Evolutionary conservation across 176 grass and related monocot genomes (phyloP).

Genomic region (Musa acuminata): DNA sequence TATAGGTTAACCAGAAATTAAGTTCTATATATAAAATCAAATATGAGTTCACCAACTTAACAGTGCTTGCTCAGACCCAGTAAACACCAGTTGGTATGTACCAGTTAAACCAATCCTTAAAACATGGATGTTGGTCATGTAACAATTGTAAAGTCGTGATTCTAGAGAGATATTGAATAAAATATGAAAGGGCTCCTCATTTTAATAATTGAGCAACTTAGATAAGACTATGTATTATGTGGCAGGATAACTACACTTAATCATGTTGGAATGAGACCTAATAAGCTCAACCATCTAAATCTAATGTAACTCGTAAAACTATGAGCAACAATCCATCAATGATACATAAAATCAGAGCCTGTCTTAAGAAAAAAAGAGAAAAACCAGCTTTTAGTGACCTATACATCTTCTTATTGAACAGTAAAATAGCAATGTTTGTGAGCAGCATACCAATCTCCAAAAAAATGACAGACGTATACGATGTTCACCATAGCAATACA

Average conservation of each 20-base stretch:
- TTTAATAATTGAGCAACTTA: neutral
- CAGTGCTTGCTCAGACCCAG: too few relatives aligned
- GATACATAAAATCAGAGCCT: neutral
- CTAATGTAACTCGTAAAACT: neutral
- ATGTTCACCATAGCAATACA: too few relatives aligned
- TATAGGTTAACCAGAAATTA: too few relatives aligned
- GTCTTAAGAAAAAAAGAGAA: neutral
- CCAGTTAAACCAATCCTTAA: neutral
- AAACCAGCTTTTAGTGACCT: neutral
- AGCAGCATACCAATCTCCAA: neutral
- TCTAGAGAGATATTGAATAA: neutral
- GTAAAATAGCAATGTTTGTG: neutral
- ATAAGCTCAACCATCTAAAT: neutral
- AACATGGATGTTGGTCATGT: neutral
- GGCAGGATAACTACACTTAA: neutral
- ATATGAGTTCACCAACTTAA: too few relatives aligned
- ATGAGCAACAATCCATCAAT: neutral
- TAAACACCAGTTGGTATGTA: too few relatives aligned
- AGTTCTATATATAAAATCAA: too few relatives aligned
- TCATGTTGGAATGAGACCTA: neutral
- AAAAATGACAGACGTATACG: neutral
- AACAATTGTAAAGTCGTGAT: neutral
- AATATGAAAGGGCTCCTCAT: neutral
- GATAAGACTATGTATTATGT: neutral
- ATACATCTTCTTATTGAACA: neutral